A percentile compares a stretch with the other conserved stretches of the same genome.
These are phyloP conservation scores for Melampsora americana DNA, from an alignment of 1,284 basidiomycete genomes.

Conservation along the genomic window DNA sequence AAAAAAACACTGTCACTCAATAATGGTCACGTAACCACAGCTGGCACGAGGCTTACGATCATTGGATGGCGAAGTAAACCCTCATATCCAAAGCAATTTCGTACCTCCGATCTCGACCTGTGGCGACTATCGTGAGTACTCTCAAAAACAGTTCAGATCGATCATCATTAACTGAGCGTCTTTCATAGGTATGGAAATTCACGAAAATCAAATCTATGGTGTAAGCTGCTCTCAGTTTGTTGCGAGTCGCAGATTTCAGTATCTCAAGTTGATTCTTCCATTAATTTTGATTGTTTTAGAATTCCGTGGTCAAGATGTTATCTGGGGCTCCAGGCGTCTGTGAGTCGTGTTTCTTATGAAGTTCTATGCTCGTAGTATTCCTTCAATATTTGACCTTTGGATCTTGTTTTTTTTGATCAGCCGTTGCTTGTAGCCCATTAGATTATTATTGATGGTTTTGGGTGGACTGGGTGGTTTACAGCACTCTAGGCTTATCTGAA, in stretches of 20 bases:
- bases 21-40: not conserved
- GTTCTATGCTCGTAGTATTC: too few species aligned
- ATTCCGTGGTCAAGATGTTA: constrained; percentile 19
- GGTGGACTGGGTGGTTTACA: not conserved
- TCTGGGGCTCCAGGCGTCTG: constrained; percentile 27
- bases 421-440: constrained; percentile 30
- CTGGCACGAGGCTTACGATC: constrained; percentile 26
- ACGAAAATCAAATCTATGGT: constrained; percentile 26
- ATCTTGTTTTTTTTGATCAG: not conserved
- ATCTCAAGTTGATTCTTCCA: not conserved
- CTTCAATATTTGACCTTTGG: too few species aligned
- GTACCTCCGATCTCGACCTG: constrained; percentile 33
- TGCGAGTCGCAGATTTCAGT: not conserved
- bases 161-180: not conserved
- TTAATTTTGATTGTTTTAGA: not conserved
- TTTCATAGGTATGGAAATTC: constrained; percentile 20
- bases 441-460: constrained; percentile 12
- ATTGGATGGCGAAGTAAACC: not conserved
- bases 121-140: constrained; percentile 29
- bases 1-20: constrained; percentile 1
- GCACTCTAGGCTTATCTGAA: constrained; percentile 20
- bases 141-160: not conserved
- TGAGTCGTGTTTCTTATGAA: not conserved
- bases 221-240: not conserved
- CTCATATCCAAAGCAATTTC: constrained; percentile 32